Percentiles rank a stretch among this genome's conserved stretches.
Conservation (phyloP, 768 basidiomycete genomes). For the Leccinellum rugosiceps region DNA sequence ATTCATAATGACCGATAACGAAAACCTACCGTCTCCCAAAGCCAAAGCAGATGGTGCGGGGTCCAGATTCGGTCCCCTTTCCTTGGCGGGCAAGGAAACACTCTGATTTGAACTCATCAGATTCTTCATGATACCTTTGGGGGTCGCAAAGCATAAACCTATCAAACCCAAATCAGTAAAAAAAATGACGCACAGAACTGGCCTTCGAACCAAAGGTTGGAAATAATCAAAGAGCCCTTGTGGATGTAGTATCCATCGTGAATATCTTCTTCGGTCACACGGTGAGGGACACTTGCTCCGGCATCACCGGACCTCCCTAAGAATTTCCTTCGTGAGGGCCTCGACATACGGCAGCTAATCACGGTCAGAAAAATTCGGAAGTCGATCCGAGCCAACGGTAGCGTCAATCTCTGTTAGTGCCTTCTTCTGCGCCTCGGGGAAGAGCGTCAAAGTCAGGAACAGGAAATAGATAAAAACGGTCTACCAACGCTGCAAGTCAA, state of each 20-base stretch:
- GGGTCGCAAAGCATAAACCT: slow-evolving; percentile 35
- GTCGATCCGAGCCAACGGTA: slow-evolving; percentile 54
- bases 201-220: slow-evolving; percentile 21
- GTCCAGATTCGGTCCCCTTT: slow-evolving; percentile 48
- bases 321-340: slow-evolving; percentile 57
- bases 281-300: slow-evolving; percentile 39
- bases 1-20: slow-evolving; percentile 1
- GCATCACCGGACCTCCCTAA: slow-evolving; percentile 37
- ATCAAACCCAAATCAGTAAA: not conserved
- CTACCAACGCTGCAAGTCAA: slow-evolving; percentile 32
- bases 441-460: slow-evolving; percentile 58
- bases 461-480: slow-evolving; percentile 61
- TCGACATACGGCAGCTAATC: slow-evolving; percentile 56
- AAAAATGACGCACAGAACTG: slow-evolving; percentile 1
- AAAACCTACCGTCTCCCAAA: slow-evolving; percentile 57
- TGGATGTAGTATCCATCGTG: slow-evolving; percentile 63
- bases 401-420: slow-evolving; percentile 63
- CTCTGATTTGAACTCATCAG: slow-evolving; percentile 56
- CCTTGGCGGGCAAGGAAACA: slow-evolving; percentile 45
- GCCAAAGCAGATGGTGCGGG: slow-evolving; percentile 62
- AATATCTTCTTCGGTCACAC: slow-evolving; percentile 56
- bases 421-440: slow-evolving; percentile 54
- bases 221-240: slow-evolving; percentile 34
- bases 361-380: slow-evolving; percentile 59
- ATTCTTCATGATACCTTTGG: slow-evolving; percentile 46